These are phyloP conservation scores for Diaporthe batatas DNA, from an alignment of 2,329 filamentous ascomycete species.

Conservation along the genomic window DNA sequence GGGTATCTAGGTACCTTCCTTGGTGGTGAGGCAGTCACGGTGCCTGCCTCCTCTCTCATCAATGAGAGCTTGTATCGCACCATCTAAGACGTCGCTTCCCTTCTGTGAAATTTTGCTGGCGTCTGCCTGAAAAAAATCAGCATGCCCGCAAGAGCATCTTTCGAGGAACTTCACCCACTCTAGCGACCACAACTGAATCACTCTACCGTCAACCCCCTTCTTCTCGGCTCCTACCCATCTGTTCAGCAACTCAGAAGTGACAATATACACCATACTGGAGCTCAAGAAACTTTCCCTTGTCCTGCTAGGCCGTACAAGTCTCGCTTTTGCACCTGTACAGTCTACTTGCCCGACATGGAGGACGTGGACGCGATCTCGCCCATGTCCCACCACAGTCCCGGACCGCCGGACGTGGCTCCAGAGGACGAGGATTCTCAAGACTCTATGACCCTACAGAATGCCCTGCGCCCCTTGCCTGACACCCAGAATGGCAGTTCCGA, in stretches of 20 bases:
- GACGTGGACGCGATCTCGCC: slow-evolving; percentile 22
- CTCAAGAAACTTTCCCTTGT: not conserved
- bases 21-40: not conserved
- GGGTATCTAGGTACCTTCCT: not conserved
- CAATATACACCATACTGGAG: not conserved
- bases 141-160: not conserved
- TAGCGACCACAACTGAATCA: not conserved
- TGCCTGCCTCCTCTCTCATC: not conserved
- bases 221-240: not conserved
- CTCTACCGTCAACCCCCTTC: not conserved
- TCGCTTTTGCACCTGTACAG: not conserved
- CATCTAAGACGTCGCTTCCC: slow-evolving; percentile 1
- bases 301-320: too few relatives aligned
- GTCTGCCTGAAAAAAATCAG: not conserved
- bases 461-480: slow-evolving; percentile 13
- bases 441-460: slow-evolving; percentile 5
- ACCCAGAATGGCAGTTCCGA: slow-evolving; percentile 16
- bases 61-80: not conserved
- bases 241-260: not conserved
- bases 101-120: not conserved
- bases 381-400: slow-evolving; percentile 11
- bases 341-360: slow-evolving; percentile 25
- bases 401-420: not conserved
- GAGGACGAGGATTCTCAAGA: slow-evolving; percentile 19
- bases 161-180: not conserved